A percentile compares a stretch with the other conserved stretches of the same genome.
Conservation (phyloP, 352 stramenopile species). For the Halophytophthora polymorphica region DNA sequence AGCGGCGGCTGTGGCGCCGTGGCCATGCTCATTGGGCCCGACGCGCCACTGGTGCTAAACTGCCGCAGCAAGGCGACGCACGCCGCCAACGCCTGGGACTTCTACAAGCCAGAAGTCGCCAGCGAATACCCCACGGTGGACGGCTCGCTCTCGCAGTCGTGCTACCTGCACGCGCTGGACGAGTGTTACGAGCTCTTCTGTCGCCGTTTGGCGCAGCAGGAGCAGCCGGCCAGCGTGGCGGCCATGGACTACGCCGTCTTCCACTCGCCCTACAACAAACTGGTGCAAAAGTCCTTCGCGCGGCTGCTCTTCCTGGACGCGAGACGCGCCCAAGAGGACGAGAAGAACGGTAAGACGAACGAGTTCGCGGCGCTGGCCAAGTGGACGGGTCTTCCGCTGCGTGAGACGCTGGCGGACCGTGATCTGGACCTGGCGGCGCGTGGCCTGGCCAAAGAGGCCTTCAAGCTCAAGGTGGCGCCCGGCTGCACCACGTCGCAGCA, state of each 20-base stretch:
- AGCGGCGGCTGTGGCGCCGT: conserved; percentile 93
- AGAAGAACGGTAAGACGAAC: conserved; percentile 12
- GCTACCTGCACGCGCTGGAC: conserved; percentile 95
- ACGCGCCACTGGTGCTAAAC: conserved; percentile 93
- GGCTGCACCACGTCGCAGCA: conserved; percentile 84
- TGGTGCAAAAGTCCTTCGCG: conserved; percentile 95
- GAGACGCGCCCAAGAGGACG: conserved; percentile 20
- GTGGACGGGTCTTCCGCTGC: conserved; percentile 75
- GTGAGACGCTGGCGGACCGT: conserved; percentile 92
- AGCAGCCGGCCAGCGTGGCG: conserved; percentile 29
- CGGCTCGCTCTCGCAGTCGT: conserved; percentile 91
- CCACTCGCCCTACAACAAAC: conserved; percentile 99
- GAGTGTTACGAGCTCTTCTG: conserved; percentile 93
- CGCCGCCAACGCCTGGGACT: conserved; percentile 95
- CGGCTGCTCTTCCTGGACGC: conserved; percentile 82
- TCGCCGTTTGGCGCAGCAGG: not conserved
- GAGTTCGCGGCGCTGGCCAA: conserved; percentile 46
- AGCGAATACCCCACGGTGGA: conserved; percentile 97
- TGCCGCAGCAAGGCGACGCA: conserved; percentile 88
- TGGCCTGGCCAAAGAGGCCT: conserved; percentile 69
- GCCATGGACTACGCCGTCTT: conserved; percentile 94
- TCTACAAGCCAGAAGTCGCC: conserved; percentile 94
- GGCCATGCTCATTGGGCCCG: conserved; percentile 94
- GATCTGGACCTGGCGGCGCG: conserved; percentile 89
- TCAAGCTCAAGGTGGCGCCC: conserved; percentile 75